Conservation (phyloP, 2,329 filamentous ascomycete species). For the Alternaria novae-zelandiae region DNA sequence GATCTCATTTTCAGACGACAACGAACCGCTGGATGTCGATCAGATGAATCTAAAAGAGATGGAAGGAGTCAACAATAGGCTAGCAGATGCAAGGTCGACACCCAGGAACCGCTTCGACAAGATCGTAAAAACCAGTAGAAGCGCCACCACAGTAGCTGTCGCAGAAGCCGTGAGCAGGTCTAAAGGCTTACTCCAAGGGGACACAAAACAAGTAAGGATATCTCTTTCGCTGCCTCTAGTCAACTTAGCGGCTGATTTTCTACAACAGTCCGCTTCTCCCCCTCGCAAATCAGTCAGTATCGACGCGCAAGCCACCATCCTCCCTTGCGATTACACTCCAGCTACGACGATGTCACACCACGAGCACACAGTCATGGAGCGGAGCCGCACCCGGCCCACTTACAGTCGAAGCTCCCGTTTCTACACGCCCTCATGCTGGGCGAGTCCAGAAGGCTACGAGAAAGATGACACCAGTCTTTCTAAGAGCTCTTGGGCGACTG, state of each 20-base stretch:
- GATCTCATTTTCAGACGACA: background rate
- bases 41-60: background rate
- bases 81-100: background rate
- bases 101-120: background rate
- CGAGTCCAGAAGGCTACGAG: constrained; percentile 12
- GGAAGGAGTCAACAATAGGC: background rate
- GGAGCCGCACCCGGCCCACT: background rate
- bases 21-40: background rate
- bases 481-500: background rate
- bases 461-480: constrained; percentile 20
- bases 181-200: background rate
- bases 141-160: background rate
- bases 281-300: background rate
- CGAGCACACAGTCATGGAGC: constrained; percentile 3
- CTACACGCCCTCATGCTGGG: constrained; percentile 13
- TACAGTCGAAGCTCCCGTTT: background rate
- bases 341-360: constrained; percentile 7
- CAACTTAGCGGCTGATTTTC: background rate
- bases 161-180: background rate
- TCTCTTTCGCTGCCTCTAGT: background rate
- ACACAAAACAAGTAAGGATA: background rate
- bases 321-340: background rate
- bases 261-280: background rate
- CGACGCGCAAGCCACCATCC: background rate
- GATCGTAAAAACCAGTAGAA: background rate